A percentile compares a stretch with the other conserved stretches of the same genome.
Conservation (phyloP, 2,329 filamentous ascomycete genomes). For the Beauveria caledonica region DNA sequence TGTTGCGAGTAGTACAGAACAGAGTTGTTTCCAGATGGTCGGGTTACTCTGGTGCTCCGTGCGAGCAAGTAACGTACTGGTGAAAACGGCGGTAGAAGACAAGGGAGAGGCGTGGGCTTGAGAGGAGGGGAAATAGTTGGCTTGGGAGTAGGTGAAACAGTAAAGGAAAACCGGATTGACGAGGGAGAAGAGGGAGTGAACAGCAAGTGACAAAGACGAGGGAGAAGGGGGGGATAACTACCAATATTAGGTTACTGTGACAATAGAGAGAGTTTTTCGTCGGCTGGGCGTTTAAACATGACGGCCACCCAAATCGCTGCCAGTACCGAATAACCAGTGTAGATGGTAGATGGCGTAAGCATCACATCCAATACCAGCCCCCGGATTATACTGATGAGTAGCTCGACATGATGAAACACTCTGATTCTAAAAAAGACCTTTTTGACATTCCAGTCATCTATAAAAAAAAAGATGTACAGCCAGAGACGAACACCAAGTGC, state of each 20-base stretch:
- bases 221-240: not conserved
- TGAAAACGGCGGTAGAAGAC: not conserved
- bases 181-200: not conserved
- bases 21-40: not conserved
- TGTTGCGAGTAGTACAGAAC: not conserved
- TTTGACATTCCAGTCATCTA: conserved; percentile 1
- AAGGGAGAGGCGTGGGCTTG: not conserved
- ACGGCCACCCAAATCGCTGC: not conserved
- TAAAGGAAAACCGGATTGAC: not conserved
- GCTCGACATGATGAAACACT: too few species aligned
- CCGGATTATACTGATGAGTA: not conserved
- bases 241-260: too few species aligned
- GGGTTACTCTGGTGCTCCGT: not conserved
- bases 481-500: not conserved
- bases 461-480: not conserved
- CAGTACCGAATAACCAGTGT: too few species aligned
- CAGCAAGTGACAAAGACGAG: not conserved
- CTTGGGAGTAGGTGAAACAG: not conserved
- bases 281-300: too few species aligned
- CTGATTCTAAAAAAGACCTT: too few species aligned
- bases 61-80: not conserved
- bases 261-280: not conserved
- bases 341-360: not conserved
- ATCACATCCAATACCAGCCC: not conserved
- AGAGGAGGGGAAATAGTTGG: not conserved